phyloP scores from a whole-genome alignment of 2,329 filamentous ascomycete species.

The Aspergillus brunneoviolaceus region DNA sequence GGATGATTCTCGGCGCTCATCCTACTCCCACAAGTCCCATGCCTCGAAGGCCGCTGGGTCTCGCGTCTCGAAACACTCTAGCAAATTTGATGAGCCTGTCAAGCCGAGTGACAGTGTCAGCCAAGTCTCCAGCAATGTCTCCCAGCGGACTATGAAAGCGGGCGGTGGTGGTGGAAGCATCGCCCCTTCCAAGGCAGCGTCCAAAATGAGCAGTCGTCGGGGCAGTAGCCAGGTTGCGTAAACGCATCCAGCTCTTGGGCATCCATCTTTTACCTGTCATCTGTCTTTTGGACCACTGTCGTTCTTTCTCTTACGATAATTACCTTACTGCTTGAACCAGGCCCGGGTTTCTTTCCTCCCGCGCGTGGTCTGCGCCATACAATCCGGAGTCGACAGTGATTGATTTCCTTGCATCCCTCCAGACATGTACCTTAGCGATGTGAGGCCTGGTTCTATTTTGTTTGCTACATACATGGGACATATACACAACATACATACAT shows the following conservation, averaged over 20 bases:
- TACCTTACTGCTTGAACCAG: neutral
- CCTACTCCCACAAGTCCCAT: slow-evolving; percentile 28
- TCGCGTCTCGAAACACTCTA: slow-evolving; percentile 30
- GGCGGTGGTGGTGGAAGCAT: slow-evolving; percentile 22
- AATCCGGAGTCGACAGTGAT: neutral
- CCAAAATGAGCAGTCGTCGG: slow-evolving; percentile 31
- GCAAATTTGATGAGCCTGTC: slow-evolving; percentile 41
- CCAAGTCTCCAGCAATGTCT: slow-evolving; percentile 35
- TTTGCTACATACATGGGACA: neutral
- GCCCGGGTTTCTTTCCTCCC: neutral
- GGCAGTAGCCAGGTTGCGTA: slow-evolving; percentile 30
- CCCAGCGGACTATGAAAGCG: slow-evolving; percentile 35
- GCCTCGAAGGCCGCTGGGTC: slow-evolving; percentile 27
- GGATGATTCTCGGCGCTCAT: slow-evolving; percentile 28
- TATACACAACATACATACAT: neutral
- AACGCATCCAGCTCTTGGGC: neutral
- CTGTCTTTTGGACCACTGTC: slow-evolving; percentile 1
- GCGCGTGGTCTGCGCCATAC: neutral
- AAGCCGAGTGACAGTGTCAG: slow-evolving; percentile 42
- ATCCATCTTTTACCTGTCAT: slow-evolving; percentile 2
- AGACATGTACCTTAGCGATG: neutral
- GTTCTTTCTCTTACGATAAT: neutral
- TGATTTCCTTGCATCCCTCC: neutral
- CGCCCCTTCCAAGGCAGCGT: slow-evolving; percentile 23
- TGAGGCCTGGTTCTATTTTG: neutral